Conservation (phyloP, 306 rosid species). For the Prunus campanulata region DNA sequence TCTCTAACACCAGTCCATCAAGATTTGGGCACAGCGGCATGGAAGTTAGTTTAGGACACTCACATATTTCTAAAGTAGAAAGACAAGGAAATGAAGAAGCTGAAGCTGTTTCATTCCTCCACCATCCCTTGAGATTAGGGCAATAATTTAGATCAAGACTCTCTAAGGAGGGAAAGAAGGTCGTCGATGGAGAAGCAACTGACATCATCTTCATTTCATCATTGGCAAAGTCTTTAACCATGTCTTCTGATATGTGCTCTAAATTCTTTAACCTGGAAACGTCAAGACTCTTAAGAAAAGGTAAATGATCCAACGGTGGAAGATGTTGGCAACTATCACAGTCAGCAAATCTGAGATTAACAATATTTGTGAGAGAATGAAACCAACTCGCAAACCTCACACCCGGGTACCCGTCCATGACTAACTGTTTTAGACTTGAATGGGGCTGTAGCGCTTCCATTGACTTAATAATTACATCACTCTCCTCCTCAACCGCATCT, state of each 20-base stretch:
- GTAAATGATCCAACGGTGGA: conserved; percentile 14
- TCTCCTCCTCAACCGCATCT: too few relatives aligned
- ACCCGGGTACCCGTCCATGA: not conserved
- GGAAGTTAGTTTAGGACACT: too few relatives aligned
- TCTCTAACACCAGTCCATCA: fast-evolving
- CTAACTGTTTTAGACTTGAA: not conserved
- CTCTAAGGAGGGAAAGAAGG: conserved; percentile 27
- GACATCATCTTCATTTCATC: too few relatives aligned
- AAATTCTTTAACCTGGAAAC: fast-evolving
- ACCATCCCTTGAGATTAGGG: conserved; percentile 25
- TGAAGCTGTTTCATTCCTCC: not conserved
- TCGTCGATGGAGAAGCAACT: too few relatives aligned
- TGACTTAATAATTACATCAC: too few relatives aligned
- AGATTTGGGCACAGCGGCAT: too few relatives aligned
- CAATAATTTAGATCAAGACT: fast-evolving
- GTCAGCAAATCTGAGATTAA: fast-evolving
- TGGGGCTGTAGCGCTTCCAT: conserved; percentile 14
- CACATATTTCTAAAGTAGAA: fast-evolving
- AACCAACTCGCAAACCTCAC: conserved; percentile 9
- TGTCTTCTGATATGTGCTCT: conserved; percentile 6
- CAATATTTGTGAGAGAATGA: conserved; percentile 3
- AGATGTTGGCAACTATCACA: not conserved
- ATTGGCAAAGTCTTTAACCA: not conserved
- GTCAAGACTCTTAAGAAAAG: not conserved
- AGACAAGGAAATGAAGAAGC: too few relatives aligned